Evolutionary conservation across 805 yeast genomes (phyloP).

Genomic region (Scheffersomyces lignosus): DNA sequence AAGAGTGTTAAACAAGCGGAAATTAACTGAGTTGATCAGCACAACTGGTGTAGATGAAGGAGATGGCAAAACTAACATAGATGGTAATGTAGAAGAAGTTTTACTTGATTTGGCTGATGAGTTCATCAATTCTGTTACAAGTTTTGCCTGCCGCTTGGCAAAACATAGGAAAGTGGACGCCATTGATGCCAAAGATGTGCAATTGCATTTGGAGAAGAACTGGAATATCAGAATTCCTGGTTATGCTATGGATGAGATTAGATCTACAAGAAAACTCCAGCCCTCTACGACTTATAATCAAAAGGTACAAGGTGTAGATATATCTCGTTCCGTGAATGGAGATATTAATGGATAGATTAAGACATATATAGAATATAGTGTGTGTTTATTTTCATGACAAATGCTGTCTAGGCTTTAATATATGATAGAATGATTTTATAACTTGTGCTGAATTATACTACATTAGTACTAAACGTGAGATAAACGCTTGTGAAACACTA

Average conservation of each 20-base stretch:
- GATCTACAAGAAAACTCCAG: constrained; percentile 71
- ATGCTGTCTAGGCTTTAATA: no score
- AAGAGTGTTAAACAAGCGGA: constrained; percentile 84
- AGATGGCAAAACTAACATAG: constrained; percentile 85
- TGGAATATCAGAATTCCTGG: constrained; percentile 97
- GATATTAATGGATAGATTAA: constrained; percentile 30
- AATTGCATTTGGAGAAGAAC: constrained; percentile 84
- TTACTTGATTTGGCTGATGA: constrained; percentile 93
- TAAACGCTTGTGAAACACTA: no score
- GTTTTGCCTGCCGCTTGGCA: constrained; percentile 92
- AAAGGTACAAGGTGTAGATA: constrained; percentile 66
- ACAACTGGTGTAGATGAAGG: constrained; percentile 85
- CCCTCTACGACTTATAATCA: constrained; percentile 64
- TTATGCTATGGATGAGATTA: constrained; percentile 84
- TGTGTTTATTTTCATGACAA: no score
- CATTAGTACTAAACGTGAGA: no score
- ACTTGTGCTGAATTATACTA: no score
- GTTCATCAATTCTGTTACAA: constrained; percentile 84
- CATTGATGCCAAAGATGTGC: constrained; percentile 86
- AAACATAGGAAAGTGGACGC: constrained; percentile 89
- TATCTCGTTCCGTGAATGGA: constrained; percentile 60
- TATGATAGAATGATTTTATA: no score
- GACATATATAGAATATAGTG: no score
- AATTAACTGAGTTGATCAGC: constrained; percentile 81
- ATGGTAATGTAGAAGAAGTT: constrained; percentile 94